Evolutionary conservation across 78 protist species (phyloP), one percentile per base, ranked within the genome.

Genomic region (Planoprotostelium fungivorum): DNA sequence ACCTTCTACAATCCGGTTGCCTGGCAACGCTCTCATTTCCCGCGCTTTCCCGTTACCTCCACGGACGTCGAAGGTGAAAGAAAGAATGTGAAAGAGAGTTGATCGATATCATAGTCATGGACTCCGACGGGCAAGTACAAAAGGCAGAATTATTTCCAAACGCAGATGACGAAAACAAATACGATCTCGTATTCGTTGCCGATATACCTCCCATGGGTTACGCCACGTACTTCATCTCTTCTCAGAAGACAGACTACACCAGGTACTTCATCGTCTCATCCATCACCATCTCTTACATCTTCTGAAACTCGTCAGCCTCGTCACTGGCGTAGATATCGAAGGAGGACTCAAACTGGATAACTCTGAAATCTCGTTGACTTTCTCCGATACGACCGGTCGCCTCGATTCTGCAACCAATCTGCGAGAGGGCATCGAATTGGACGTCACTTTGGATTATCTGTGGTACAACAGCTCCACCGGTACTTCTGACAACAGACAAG

Each of bases 381-480:
- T 95, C 87, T 90, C 88, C 85, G 10, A 36, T 28, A 29, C 1
- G 0, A 84, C 90, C 37, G 97, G 97, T 0, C 38, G 84, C n/a
- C 51, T 93, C 38, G 0, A 83, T 29, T 36, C 88, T 5, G 85
- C 91, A 29, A 38, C 89, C 84, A 93, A 93, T 87, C 29, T 29
- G 29, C 31, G 31, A 5, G 16, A 16, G 5, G 73, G 73, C 31
- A 51, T 5, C 31, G 16, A 25, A 0, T 25, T 63, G 29, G 36
- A 87, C 9, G 35, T 94, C 0, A 36, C 28, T 31, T 94, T 91
- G 86, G 91, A 90, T 29, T 89, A 87, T 38, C 0, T 89, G 35
- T 92, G 34, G 90, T 93, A 95, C 89, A 38, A 10, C 37, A 38
- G 91, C 63, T 93, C 91, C 34, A 29, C 63, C 36, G 95, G 95